Evolutionary conservation across 225 moss, liverwort and hornwort genomes (phyloP), one percentile per base, ranked within the genome.

Genomic region (Marchantia polymorpha): DNA sequence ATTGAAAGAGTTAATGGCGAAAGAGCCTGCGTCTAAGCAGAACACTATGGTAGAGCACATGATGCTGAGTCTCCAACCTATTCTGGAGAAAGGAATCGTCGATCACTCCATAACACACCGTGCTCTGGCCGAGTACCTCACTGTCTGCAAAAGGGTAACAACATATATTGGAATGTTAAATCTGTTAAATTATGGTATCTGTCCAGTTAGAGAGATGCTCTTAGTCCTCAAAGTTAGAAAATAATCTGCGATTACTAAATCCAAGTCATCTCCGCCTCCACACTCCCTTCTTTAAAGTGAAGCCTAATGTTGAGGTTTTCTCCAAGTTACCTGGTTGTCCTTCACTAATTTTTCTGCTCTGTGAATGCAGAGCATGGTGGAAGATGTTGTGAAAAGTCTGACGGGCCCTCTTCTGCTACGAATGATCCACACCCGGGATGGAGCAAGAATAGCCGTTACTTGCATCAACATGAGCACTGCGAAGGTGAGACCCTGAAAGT

Each of bases 61-160:
- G 93, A 99, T 90, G 75, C 73, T 93, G 81, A 87, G 90, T 60
- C 82, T 99, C 77, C 99, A 99, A 78, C 99, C 99, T 53, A 99
- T 99, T 79, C 14, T 99, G 46, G 99, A 99, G 76, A 99, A 99
- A 83, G 99, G 99, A 22, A 95, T 99, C 77, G 85, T 99, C 52
- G 99, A 99, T 81, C 99, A 99, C 79, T 89, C 91, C 60, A 95
- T 99, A 16, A 93, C 91, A 29, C 99, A 99, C 79, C 92, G 99
- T 60, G 95, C 88, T 77, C 83, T 99, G 87, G 85, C 87, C 55
- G 99, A 99, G 80, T 99, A 95, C 74, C 82, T 99, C 83, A 90
- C 92, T 81, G 93, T 92, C 17, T 91, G 93, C 54, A 96, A 91
- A 69, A 91, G 91, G 91, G 92, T 93, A 46, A 46, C 7, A 19